A percentile compares a stretch with the other conserved stretches of the same genome.
Conservation (phyloP, 768 basidiomycete genomes). For the Pleurotus cornucopiae region DNA sequence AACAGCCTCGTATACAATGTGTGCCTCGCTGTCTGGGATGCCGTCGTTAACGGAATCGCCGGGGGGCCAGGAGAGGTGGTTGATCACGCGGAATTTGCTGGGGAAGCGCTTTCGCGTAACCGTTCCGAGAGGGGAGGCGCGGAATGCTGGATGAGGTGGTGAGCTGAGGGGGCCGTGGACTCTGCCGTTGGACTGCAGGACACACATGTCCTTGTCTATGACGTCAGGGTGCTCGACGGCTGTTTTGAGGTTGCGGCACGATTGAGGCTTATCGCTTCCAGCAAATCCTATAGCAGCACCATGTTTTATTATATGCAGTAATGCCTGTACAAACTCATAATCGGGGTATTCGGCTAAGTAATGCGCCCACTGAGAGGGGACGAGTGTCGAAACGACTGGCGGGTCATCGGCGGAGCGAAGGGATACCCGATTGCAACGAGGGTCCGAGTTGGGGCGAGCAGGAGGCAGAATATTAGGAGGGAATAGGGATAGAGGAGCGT, state of each 20-base stretch:
- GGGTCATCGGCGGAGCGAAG: constrained; percentile 7
- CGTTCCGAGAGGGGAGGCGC: constrained; percentile 21
- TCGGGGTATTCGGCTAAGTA: constrained; percentile 24
- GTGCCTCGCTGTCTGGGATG: too few relatives aligned
- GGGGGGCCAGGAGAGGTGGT: too few relatives aligned
- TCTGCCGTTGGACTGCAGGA: constrained; percentile 11
- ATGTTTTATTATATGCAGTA: constrained; percentile 21
- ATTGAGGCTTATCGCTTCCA: constrained; percentile 9
- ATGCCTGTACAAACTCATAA: constrained; percentile 17
- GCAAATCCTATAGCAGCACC: constrained; percentile 24
- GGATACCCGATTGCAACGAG: constrained; percentile 10
- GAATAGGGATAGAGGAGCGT: constrained; percentile 13
- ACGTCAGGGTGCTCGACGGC: constrained; percentile 12
- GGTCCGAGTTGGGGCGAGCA: constrained; percentile 13
- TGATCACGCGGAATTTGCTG: constrained; percentile 5
- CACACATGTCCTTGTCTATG: constrained; percentile 9
- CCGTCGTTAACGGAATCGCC: too few relatives aligned
- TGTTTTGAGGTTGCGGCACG: constrained; percentile 21
- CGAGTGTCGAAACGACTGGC: neutral
- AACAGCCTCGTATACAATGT: too few relatives aligned
- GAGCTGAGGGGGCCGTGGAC: constrained; percentile 17
- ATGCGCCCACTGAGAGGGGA: constrained; percentile 14
- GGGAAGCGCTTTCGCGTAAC: constrained; percentile 20
- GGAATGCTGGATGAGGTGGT: constrained; percentile 16
- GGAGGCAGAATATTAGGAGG: constrained; percentile 10